Conservation (phyloP, 192 early-diverging fungal species). For the Mortierella hygrophila region DNA sequence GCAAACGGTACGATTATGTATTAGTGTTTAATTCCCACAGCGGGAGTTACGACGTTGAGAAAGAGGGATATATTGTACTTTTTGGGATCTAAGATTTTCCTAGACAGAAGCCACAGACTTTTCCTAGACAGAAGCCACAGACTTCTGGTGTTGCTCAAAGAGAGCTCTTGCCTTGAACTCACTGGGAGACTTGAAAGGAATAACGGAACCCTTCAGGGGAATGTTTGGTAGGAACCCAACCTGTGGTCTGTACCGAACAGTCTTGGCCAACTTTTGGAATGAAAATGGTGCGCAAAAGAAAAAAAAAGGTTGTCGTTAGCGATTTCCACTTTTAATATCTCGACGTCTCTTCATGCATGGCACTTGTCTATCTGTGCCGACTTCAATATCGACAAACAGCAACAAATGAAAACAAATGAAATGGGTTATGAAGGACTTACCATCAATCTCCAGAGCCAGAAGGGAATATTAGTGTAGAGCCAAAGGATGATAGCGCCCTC, state of each 20-base stretch:
- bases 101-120: background rate
- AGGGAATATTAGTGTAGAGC: background rate
- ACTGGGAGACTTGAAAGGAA: background rate
- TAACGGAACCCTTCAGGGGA: background rate
- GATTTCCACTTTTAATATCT: background rate
- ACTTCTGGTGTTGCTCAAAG: background rate
- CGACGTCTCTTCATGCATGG: too few relatives aligned
- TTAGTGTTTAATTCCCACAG: too few relatives aligned
- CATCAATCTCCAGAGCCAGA: background rate
- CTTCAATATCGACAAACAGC: background rate
- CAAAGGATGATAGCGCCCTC: background rate
- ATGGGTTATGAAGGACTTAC: background rate
- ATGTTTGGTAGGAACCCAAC: background rate
- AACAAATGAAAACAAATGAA: background rate
- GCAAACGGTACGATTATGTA: too few relatives aligned
- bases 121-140: background rate
- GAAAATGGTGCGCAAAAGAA: too few relatives aligned
- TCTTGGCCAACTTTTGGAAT: background rate
- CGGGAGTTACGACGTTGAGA: too few relatives aligned
- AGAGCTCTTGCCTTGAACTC: background rate
- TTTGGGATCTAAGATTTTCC: too few relatives aligned
- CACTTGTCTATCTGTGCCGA: too few relatives aligned
- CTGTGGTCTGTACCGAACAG: background rate
- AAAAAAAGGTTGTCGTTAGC: background rate
- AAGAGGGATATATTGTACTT: too few relatives aligned